These are phyloP conservation scores for Suhomyces wounanorum DNA, from an alignment of 1,139 yeast genomes.

Conservation along the genomic window DNA sequence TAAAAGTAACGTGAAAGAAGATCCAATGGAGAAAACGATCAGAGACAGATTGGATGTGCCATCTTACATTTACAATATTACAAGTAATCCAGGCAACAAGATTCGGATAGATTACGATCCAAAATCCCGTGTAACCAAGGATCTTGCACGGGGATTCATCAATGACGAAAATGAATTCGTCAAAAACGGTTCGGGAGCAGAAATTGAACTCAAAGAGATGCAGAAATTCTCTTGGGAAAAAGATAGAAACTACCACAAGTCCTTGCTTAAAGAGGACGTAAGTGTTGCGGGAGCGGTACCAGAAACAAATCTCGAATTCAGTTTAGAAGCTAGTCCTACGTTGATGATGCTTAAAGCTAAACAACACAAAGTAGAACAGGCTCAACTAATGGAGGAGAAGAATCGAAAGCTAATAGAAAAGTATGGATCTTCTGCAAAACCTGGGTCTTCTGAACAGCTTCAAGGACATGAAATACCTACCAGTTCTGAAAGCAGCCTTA, in stretches of 20 bases:
- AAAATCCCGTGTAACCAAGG: slow-evolving; percentile 53
- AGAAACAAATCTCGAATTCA: slow-evolving; percentile 41
- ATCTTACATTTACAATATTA: slow-evolving; percentile 45
- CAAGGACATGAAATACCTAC: neutral
- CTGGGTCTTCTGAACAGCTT: neutral
- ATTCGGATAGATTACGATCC: slow-evolving; percentile 51
- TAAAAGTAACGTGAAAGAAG: slow-evolving; percentile 33
- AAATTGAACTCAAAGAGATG: slow-evolving; percentile 46
- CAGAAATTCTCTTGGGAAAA: slow-evolving; percentile 59
- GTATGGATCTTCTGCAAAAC: slow-evolving; percentile 20
- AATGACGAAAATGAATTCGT: slow-evolving; percentile 58
- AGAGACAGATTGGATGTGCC: slow-evolving; percentile 59
- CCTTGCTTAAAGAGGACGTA: slow-evolving; percentile 17
- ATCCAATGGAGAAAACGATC: slow-evolving; percentile 38
- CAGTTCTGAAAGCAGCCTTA: neutral
- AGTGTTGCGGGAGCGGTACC: slow-evolving; percentile 14
- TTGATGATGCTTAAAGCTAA: slow-evolving; percentile 49
- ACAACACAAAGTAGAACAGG: slow-evolving; percentile 29
- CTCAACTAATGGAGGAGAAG: slow-evolving; percentile 29
- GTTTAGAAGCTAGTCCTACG: slow-evolving; percentile 64
- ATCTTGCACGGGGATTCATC: slow-evolving; percentile 46
- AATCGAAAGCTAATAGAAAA: slow-evolving; percentile 34
- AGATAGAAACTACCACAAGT: slow-evolving; percentile 21
- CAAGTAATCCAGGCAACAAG: slow-evolving; percentile 28
- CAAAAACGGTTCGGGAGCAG: slow-evolving; percentile 53